phyloP scores from a whole-genome alignment of 2,329 filamentous ascomycete genomes.

The Leptographium wingfieldii region DNA sequence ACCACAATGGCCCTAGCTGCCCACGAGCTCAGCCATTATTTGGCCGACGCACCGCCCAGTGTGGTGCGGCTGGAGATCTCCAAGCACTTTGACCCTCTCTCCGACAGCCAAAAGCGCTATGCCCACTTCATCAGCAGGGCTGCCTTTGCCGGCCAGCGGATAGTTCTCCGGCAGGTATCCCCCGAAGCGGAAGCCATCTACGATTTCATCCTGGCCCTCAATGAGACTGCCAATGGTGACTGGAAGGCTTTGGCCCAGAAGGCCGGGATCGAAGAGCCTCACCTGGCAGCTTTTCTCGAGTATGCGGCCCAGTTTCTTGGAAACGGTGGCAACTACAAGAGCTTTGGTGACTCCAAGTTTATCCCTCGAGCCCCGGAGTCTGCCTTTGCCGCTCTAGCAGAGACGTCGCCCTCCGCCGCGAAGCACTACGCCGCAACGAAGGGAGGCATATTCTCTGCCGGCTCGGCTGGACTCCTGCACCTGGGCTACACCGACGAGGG shows the following conservation, averaged over 20 bases:
- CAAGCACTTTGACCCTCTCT: slow-evolving; percentile 75
- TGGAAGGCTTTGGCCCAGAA: slow-evolving; percentile 56
- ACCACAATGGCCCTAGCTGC: slow-evolving; percentile 38
- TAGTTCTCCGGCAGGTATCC: slow-evolving; percentile 70
- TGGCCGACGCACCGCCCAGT: slow-evolving; percentile 81
- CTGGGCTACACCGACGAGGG: slow-evolving; percentile 63
- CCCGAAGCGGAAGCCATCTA: slow-evolving; percentile 72
- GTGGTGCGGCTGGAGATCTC: slow-evolving; percentile 83
- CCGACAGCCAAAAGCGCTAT: slow-evolving; percentile 72
- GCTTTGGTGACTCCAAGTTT: slow-evolving; percentile 77
- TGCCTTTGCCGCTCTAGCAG: slow-evolving; percentile 51
- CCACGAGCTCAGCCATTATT: slow-evolving; percentile 58
- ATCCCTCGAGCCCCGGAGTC: slow-evolving; percentile 57
- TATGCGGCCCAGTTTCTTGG: slow-evolving; percentile 70
- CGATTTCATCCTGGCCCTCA: slow-evolving; percentile 64
- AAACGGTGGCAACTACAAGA: slow-evolving; percentile 77
- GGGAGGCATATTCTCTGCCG: slow-evolving; percentile 59
- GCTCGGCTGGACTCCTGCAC: slow-evolving; percentile 54
- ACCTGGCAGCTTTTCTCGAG: slow-evolving; percentile 58
- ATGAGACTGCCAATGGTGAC: slow-evolving; percentile 54
- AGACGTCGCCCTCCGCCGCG: slow-evolving; percentile 45
- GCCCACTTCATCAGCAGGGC: slow-evolving; percentile 81
- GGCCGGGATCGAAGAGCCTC: slow-evolving; percentile 49
- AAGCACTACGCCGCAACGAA: slow-evolving; percentile 54
- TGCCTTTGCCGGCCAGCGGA: slow-evolving; percentile 62